Conservation (phyloP, 2,329 filamentous ascomycete genomes). For the Leptographium radiaticola region DNA sequence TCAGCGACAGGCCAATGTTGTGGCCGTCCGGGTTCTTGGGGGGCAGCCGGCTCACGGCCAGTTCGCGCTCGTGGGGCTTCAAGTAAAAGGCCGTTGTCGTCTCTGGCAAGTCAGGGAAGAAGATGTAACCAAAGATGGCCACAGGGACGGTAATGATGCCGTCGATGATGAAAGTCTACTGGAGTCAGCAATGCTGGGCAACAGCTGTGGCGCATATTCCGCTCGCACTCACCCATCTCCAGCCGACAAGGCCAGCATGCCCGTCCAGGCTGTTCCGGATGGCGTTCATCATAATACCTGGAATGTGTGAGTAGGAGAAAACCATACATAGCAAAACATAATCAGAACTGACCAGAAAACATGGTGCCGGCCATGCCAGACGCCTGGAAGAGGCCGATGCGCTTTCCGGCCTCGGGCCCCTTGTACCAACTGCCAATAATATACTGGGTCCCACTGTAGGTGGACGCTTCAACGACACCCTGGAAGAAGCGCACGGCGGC, state of each 20-base stretch:
- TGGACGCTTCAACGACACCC: conserved; percentile 40
- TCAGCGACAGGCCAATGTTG: not conserved
- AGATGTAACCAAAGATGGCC: conserved; percentile 37
- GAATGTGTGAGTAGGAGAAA: not conserved
- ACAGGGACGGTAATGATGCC: conserved; percentile 42
- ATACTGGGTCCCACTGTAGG: conserved; percentile 44
- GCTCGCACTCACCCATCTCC: conserved; percentile 30
- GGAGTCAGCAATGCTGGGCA: not conserved
- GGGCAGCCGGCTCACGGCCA: conserved; percentile 25
- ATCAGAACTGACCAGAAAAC: conserved; percentile 32
- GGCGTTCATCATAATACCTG: conserved; percentile 42
- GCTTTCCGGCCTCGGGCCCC: conserved; percentile 42
- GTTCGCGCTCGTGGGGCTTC: conserved; percentile 19
- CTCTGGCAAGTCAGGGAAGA: conserved; percentile 38
- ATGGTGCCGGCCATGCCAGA: conserved; percentile 46
- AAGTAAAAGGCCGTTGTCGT: conserved; percentile 35
- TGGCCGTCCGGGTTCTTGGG: conserved; percentile 11
- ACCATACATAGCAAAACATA: too few relatives aligned
- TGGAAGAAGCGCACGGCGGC: conserved; percentile 45
- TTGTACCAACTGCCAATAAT: conserved; percentile 49
- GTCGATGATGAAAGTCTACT: conserved; percentile 28
- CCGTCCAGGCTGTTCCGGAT: conserved; percentile 32
- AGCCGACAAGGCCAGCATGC: conserved; percentile 33
- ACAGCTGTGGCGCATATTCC: not conserved
- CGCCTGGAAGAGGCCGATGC: conserved; percentile 45